Evolutionary conservation across 139 green algal genomes (phyloP).

Genomic region (Chlorella ohadii): DNA sequence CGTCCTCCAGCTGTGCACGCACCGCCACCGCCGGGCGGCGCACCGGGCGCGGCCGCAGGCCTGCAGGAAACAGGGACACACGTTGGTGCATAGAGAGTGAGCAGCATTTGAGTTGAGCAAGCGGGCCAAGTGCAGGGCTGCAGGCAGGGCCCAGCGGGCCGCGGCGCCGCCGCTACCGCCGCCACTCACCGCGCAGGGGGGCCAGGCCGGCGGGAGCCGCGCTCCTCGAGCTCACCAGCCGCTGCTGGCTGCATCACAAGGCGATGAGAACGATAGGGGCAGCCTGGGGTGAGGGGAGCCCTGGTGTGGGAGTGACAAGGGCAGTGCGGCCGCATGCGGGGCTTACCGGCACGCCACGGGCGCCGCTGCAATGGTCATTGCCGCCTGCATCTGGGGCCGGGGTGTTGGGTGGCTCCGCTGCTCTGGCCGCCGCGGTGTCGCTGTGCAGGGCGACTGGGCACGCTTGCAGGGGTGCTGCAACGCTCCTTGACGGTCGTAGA

Average conservation of each 20-base stretch:
- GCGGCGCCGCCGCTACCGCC: neutral
- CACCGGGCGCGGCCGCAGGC: neutral
- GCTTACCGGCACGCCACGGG: slow-evolving; percentile 18
- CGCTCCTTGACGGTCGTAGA: neutral
- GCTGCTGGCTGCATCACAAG: neutral
- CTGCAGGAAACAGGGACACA: neutral
- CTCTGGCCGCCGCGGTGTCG: neutral
- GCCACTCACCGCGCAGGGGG: neutral
- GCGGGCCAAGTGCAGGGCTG: too few species aligned
- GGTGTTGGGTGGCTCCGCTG: neutral
- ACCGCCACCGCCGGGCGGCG: neutral
- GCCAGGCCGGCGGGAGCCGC: neutral
- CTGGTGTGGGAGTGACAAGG: slow-evolving; percentile 2
- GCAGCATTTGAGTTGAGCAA: too few species aligned
- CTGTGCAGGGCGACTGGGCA: too few species aligned
- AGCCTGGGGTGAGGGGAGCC: neutral
- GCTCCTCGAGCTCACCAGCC: neutral
- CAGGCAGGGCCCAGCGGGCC: too few species aligned
- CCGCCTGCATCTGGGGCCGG: slow-evolving; percentile 11
- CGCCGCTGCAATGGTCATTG: neutral
- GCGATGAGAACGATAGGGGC: neutral
- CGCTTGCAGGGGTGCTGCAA: too few species aligned
- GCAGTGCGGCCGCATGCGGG: slow-evolving; percentile 5
- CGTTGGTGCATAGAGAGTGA: too few species aligned
- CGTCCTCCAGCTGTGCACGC: slow-evolving; percentile 17